Conservation (phyloP, 768 basidiomycete species). For the Phanerodontia chrysosporium region DNA sequence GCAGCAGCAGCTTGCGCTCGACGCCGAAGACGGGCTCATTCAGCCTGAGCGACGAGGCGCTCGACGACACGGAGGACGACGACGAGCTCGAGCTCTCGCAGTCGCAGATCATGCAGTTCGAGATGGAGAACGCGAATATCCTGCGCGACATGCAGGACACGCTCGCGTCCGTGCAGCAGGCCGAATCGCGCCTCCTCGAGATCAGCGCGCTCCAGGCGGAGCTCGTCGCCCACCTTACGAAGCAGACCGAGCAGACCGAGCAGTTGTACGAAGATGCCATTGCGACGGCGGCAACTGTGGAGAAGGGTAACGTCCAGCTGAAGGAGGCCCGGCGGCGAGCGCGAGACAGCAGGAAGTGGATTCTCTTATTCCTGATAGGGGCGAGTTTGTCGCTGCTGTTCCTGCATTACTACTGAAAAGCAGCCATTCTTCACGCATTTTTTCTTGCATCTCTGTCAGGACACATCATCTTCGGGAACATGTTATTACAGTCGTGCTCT, state of each 20-base stretch:
- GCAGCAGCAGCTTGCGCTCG: constrained; percentile 15
- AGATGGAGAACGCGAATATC: constrained; percentile 85
- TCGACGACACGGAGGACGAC: constrained; percentile 54
- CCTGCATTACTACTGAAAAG: constrained; percentile 79
- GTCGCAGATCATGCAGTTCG: constrained; percentile 90
- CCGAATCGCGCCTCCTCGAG: constrained; percentile 87
- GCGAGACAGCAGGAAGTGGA: constrained; percentile 83
- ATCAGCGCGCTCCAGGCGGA: constrained; percentile 93
- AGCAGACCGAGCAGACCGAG: constrained; percentile 90
- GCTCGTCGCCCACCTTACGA: constrained; percentile 80
- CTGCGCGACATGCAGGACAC: constrained; percentile 81
- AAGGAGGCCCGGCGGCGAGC: constrained; percentile 84
- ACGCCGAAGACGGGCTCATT: constrained; percentile 23
- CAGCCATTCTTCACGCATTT: background rate
- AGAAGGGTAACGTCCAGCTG: constrained; percentile 87
- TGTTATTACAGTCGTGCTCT: background rate
- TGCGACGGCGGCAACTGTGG: constrained; percentile 77
- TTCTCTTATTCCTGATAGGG: constrained; percentile 88
- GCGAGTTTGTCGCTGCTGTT: constrained; percentile 90
- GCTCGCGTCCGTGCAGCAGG: constrained; percentile 84
- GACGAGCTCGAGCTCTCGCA: constrained; percentile 80
- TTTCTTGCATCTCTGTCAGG: background rate
- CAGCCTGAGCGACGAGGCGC: constrained; percentile 37
- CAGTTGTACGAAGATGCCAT: constrained; percentile 94
- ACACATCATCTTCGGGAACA: background rate